Conservation (phyloP, 345 rosid genomes). For the Eucalyptus curtisii region DNA sequence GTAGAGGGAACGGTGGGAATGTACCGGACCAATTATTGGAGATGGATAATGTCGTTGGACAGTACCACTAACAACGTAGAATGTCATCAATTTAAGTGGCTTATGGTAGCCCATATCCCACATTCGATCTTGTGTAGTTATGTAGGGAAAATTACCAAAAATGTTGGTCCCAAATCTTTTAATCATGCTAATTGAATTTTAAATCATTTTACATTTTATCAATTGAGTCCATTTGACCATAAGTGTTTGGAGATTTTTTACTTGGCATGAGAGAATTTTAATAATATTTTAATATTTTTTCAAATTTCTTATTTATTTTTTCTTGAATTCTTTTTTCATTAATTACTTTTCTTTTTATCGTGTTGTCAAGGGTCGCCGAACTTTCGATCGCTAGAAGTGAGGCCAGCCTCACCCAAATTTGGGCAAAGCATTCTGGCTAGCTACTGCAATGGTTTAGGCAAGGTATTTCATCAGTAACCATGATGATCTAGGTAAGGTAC, state of each 20-base stretch:
- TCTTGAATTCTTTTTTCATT: too few relatives aligned
- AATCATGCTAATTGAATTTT: too few relatives aligned
- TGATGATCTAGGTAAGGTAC: too few relatives aligned
- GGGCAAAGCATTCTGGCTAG: background rate
- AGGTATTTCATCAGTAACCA: background rate
- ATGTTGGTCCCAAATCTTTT: accelerated
- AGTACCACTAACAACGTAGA: accelerated
- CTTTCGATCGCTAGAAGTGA: background rate
- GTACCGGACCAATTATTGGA: background rate
- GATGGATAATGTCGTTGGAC: background rate
- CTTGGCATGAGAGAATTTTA: accelerated
- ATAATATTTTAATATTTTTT: too few relatives aligned
- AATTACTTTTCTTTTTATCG: too few relatives aligned
- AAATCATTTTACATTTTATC: too few relatives aligned
- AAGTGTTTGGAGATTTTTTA: too few relatives aligned
- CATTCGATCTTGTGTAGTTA: background rate
- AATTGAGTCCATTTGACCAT: background rate
- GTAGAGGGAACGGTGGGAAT: background rate
- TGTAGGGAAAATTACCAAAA: background rate
- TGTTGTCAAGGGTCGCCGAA: background rate
- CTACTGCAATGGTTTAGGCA: accelerated
- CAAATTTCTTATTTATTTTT: too few relatives aligned
- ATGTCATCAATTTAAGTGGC: background rate
- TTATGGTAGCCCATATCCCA: background rate
- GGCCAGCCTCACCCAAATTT: background rate